Conservation (phyloP, 1,139 yeast species). For the Candida freyschussii region DNA sequence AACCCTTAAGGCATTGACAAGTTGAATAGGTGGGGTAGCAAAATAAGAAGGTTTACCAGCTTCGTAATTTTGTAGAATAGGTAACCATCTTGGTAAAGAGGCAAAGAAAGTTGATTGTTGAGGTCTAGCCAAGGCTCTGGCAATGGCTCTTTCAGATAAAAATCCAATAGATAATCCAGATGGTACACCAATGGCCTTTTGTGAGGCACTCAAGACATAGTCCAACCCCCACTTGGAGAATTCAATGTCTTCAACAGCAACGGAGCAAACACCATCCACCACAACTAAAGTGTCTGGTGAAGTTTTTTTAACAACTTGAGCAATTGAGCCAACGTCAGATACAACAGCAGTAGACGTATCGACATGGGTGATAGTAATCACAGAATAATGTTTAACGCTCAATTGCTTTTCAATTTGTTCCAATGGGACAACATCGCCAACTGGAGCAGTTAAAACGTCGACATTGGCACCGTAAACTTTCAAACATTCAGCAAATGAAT, state of each 20-base stretch:
- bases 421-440: constrained; percentile 69
- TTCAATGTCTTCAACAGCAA: constrained; percentile 81
- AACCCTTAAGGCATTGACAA: constrained; percentile 73
- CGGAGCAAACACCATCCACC: constrained; percentile 93
- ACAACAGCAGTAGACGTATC: constrained; percentile 95
- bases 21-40: constrained; percentile 92
- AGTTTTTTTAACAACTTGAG: constrained; percentile 53
- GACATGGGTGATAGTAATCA: constrained; percentile 87
- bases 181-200: constrained; percentile 93
- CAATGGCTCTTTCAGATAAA: constrained; percentile 72
- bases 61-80: constrained; percentile 86
- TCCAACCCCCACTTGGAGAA: constrained; percentile 92
- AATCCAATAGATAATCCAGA: constrained; percentile 81
- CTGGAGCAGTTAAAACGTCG: constrained; percentile 52
- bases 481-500: constrained; percentile 78
- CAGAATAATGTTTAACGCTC: constrained; percentile 47
- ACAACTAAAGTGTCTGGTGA: constrained; percentile 79
- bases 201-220: constrained; percentile 85
- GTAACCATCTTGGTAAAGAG: constrained; percentile 80
- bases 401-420: constrained; percentile 52
- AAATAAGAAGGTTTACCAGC: constrained; percentile 78
- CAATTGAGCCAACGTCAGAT: constrained; percentile 60
- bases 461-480: constrained; percentile 70
- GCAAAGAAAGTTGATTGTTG: constrained; percentile 66
- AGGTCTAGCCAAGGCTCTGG: constrained; percentile 50